phyloP scores from a whole-genome alignment of 208 protist species.

The Crithidia thermophila region DNA sequence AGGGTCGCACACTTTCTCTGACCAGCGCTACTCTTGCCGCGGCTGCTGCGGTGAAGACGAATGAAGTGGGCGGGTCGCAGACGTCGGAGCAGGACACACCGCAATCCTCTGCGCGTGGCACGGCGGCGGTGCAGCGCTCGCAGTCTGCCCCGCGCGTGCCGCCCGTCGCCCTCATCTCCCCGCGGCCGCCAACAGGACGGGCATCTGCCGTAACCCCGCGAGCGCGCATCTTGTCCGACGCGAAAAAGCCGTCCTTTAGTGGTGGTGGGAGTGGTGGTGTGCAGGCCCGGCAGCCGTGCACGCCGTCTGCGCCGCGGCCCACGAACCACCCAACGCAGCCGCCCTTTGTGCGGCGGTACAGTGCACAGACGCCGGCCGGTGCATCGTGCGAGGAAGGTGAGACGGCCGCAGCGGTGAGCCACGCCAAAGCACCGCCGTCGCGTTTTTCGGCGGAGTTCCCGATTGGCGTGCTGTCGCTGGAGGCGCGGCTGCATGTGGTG shows the following conservation, averaged over 20 bases:
- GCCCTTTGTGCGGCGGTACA: neutral
- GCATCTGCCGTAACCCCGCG: conserved; percentile 9
- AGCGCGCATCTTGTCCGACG: neutral
- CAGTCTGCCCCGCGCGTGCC: conserved; percentile 7
- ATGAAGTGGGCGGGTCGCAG: too few relatives aligned
- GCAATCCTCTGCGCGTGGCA: neutral
- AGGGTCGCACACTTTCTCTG: neutral
- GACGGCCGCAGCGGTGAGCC: neutral
- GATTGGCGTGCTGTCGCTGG: conserved; percentile 2
- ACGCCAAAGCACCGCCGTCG: neutral
- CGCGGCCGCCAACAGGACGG: neutral
- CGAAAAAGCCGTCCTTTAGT: neutral
- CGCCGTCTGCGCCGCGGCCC: neutral
- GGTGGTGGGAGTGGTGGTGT: neutral
- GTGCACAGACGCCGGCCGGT: neutral
- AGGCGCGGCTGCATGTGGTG: neutral
- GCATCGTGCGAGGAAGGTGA: neutral
- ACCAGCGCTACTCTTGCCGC: neutral
- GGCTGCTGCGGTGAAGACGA: too few relatives aligned
- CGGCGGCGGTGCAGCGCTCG: conserved; percentile 12
- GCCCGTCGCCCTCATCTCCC: conserved; percentile 2
- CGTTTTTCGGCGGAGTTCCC: neutral
- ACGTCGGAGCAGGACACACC: too few relatives aligned
- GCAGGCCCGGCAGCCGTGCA: neutral
- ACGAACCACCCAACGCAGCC: too few relatives aligned